phyloP scores from a whole-genome alignment of 129 eudicot species.

The Chrysanthemum lavandulifolium region DNA sequence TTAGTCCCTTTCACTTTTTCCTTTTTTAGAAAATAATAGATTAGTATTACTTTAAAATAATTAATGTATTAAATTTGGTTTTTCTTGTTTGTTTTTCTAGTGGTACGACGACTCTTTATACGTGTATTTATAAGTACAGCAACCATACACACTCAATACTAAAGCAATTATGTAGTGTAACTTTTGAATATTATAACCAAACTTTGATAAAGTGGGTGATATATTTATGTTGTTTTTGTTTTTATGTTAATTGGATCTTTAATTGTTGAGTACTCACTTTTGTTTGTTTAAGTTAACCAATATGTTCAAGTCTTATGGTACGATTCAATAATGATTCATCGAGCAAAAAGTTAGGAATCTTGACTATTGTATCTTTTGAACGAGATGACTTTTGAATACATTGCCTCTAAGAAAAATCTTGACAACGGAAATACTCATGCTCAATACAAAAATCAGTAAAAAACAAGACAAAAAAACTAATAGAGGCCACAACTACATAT shows the following conservation, averaged over 20 bases:
- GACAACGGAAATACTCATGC: too few relatives aligned
- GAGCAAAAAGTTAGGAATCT: background rate
- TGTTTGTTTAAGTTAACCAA: background rate
- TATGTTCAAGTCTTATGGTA: slow-evolving; percentile 8
- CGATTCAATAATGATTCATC: background rate
- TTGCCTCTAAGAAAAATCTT: too few relatives aligned
- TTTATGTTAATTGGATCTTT: background rate
- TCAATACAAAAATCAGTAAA: too few relatives aligned
- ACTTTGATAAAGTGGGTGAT: slow-evolving; percentile 15
- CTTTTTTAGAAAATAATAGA: background rate
- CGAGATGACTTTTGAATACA: background rate
- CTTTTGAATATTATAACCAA: background rate
- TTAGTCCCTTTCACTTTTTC: slow-evolving; percentile 16
- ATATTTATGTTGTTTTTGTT: slow-evolving; percentile 7
- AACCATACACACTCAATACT: slow-evolving; percentile 7
- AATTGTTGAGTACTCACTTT: background rate
- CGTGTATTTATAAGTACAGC: background rate
- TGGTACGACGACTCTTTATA: slow-evolving; percentile 13
- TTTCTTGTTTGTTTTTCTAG: slow-evolving; percentile 20
- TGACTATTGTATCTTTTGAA: background rate
- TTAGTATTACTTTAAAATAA: background rate
- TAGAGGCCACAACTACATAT: too few relatives aligned
- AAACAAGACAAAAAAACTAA: too few relatives aligned
- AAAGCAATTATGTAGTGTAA: background rate
- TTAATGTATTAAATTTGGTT: background rate